Percentiles rank a stretch among this genome's conserved stretches.
phyloP scores from a whole-genome alignment of 2,329 filamentous ascomycete species.

The Sclerotinia sclerotiorum region DNA sequence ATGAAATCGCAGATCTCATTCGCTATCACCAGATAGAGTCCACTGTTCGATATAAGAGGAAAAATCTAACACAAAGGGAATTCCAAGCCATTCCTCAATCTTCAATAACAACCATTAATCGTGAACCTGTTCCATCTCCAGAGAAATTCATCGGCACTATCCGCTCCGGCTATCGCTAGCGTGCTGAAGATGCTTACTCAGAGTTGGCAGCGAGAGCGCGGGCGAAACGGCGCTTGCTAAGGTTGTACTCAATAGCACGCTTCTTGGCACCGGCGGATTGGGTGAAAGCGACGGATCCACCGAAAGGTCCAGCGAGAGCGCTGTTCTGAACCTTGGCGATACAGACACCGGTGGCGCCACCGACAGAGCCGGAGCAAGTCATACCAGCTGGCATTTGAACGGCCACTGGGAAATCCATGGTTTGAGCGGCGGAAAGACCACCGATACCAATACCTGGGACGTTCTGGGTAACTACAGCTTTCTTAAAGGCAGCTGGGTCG shows the following conservation, averaged over 20 bases:
- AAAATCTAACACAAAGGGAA: conserved; percentile 16
- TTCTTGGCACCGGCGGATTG: conserved; percentile 58
- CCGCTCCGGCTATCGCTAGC: neutral
- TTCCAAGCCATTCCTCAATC: neutral
- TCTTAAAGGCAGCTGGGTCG: conserved; percentile 59
- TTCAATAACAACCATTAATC: conserved; percentile 18
- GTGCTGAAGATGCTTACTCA: conserved; percentile 27
- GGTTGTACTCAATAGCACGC: conserved; percentile 58
- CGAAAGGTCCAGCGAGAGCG: conserved; percentile 64
- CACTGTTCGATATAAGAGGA: conserved; percentile 3
- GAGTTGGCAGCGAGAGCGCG: conserved; percentile 31
- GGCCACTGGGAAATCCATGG: conserved; percentile 63
- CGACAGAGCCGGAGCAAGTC: conserved; percentile 61
- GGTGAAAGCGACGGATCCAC: conserved; percentile 65
- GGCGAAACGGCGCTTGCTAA: conserved; percentile 42
- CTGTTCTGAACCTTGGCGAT: conserved; percentile 63
- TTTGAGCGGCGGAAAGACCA: conserved; percentile 59
- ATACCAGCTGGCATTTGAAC: conserved; percentile 67
- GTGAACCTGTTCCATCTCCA: neutral
- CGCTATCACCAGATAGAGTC: conserved; percentile 2
- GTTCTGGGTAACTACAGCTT: conserved; percentile 57
- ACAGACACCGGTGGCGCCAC: conserved; percentile 61
- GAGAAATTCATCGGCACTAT: neutral
- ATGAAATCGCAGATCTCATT: conserved; percentile 19
- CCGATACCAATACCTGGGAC: conserved; percentile 51